Percentiles rank a stretch among this genome's conserved stretches.
These are phyloP conservation scores for Santalum album DNA, from an alignment of 164 flowering plant species.

Conservation along the genomic window DNA sequence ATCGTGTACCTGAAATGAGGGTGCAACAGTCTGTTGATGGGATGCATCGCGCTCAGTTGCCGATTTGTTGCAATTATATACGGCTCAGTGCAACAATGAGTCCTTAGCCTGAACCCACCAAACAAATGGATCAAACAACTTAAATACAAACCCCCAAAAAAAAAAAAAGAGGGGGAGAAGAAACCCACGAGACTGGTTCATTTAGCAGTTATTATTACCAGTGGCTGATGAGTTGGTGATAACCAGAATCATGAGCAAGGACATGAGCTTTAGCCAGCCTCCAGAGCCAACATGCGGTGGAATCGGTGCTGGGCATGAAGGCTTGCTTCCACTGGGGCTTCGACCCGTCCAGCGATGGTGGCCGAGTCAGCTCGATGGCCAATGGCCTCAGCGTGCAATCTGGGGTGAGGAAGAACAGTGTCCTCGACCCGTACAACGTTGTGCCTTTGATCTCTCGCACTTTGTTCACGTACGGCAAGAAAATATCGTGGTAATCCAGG, in stretches of 20 bases:
- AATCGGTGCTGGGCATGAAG: slow-evolving; percentile 33
- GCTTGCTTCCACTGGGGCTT: slow-evolving; percentile 54
- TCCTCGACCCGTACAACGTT: slow-evolving; percentile 65
- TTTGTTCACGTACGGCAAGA: slow-evolving; percentile 45
- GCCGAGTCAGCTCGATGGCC: slow-evolving; percentile 67
- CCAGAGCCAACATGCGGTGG: slow-evolving; percentile 63
- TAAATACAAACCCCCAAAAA: background rate
- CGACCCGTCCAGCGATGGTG: slow-evolving; percentile 17
- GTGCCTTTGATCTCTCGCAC: slow-evolving; percentile 39
- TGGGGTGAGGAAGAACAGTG: slow-evolving; percentile 45
- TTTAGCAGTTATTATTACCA: slow-evolving; percentile 33
- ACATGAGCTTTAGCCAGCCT: slow-evolving; percentile 65
- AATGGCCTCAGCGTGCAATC: slow-evolving; percentile 42
- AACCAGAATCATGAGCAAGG: slow-evolving; percentile 55
- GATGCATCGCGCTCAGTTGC: slow-evolving; percentile 71
- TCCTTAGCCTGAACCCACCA: slow-evolving; percentile 40
- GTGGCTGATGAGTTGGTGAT: slow-evolving; percentile 64
- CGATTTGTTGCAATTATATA: slow-evolving; percentile 63
- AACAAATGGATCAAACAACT: background rate
- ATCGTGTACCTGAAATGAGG: slow-evolving; percentile 80
- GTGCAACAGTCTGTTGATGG: slow-evolving; percentile 48
- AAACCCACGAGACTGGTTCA: background rate
- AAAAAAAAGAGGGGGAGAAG: background rate
- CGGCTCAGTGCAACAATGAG: slow-evolving; percentile 59
- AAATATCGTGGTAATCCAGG: slow-evolving; percentile 56